Evolutionary conservation across 1,284 basidiomycete genomes (phyloP).

Genomic region (Ustilago trichophora): DNA sequence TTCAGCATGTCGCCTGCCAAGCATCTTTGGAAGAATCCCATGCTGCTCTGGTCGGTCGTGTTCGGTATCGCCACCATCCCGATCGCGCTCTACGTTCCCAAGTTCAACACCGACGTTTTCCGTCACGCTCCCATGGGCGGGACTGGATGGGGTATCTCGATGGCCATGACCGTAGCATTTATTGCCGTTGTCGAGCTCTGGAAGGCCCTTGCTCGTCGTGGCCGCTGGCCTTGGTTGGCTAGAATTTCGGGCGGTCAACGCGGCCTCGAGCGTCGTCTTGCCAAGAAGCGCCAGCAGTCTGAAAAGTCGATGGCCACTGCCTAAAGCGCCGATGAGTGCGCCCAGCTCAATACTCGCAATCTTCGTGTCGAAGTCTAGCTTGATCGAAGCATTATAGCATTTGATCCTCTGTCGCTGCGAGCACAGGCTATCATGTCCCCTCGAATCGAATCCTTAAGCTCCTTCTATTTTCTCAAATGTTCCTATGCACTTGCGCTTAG

Average conservation of each 20-base stretch:
- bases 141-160: constrained; percentile 53
- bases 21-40: constrained; percentile 52
- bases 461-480: too few relatives aligned
- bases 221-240: constrained; percentile 59
- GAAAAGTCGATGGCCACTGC: too few relatives aligned
- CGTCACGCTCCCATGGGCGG: constrained; percentile 51
- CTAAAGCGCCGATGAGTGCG: too few relatives aligned
- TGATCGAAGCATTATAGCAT: too few relatives aligned
- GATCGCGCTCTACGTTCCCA: constrained; percentile 58
- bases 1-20: constrained; percentile 52
- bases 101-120: constrained; percentile 60
- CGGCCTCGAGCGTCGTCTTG: constrained; percentile 37
- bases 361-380: too few relatives aligned
- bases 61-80: constrained; percentile 54
- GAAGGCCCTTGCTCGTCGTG: constrained; percentile 54
- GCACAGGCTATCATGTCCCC: too few relatives aligned
- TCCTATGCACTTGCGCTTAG: too few relatives aligned
- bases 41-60: constrained; percentile 57
- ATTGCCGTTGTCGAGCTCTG: constrained; percentile 50
- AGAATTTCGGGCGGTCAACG: constrained; percentile 53
- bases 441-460: too few relatives aligned
- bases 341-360: too few relatives aligned
- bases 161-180: constrained; percentile 50
- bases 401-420: too few relatives aligned
- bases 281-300: constrained; percentile 32